Evolutionary conservation across 768 basidiomycete genomes (phyloP), one percentile per base, ranked within the genome.

Genomic region (Agaricus blazei): DNA sequence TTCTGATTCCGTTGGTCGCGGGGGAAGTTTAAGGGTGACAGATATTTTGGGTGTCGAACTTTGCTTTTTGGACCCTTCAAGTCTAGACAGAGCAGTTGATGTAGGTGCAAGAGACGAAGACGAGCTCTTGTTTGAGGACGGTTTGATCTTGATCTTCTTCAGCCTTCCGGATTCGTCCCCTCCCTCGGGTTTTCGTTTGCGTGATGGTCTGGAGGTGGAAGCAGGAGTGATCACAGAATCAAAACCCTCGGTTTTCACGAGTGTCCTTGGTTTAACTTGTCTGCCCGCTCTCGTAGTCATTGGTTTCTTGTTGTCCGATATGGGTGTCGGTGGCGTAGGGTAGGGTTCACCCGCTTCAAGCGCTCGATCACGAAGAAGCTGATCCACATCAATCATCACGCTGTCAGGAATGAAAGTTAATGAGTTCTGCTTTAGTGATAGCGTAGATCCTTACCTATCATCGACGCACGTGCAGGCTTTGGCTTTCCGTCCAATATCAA

Each of bases 381-480:
- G 85, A 64, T 96, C 92, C 23, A 98, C 90, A 56, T 98, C 89
- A 60, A 98, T 98, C 27, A 87, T 84, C 28, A 98, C 96, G 64
- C 95, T 98, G 57, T 6, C 4, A 34, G 37, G 37, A 23, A 59
- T 36, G 36, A 51, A 7, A 51, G 41, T 38, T 47, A 52, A 9
- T 37, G 48, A 40, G 14, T 37, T 48, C 41, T 54, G 43, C 11
- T 53, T 15, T 31, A 44, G 3, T 48, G 11, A 42, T 37, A 53
- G 38, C 19, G 52, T 2, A 40, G n/a, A 43, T 26, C 45, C 69
- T 23, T 61, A 87, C 90, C 90, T 92, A 65, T 85, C 84, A 50
- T 73, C 66, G n/a, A 90, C 76, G 63, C 89, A 91, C 62, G 81
- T 72, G 61, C 90, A 92, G 3, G 75, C 83, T 58, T 84, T 84